A percentile compares a stretch with the other conserved stretches of the same genome.
phyloP scores from a whole-genome alignment of 805 yeast genomes.

The Barnettozyma populi region DNA sequence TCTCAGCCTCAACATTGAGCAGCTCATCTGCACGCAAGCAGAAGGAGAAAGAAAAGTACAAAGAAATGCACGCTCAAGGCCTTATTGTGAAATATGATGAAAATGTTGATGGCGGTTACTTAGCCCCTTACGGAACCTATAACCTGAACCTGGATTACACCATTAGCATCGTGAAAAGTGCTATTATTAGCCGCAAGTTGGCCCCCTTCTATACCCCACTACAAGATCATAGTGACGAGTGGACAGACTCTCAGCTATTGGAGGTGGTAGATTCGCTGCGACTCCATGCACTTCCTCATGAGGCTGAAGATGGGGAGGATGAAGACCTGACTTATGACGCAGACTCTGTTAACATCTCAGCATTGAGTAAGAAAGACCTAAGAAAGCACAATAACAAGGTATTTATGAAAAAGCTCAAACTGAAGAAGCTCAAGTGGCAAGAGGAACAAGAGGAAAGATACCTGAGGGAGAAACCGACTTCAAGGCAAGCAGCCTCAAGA shows the following conservation, averaged over 20 bases:
- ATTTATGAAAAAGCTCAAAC: slow-evolving; percentile 34
- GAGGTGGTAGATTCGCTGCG: slow-evolving; percentile 43
- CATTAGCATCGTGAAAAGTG: slow-evolving; percentile 61
- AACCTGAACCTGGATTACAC: slow-evolving; percentile 67
- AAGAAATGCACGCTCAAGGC: slow-evolving; percentile 50
- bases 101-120: slow-evolving; percentile 87
- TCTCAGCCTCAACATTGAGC: slow-evolving; percentile 27
- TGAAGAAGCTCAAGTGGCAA: slow-evolving; percentile 34
- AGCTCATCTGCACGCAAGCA: neutral
- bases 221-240: slow-evolving; percentile 65
- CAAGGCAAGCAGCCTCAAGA: slow-evolving; percentile 33
- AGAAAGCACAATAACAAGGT: slow-evolving; percentile 35
- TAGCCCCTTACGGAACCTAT: slow-evolving; percentile 90
- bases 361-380: slow-evolving; percentile 36
- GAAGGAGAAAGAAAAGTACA: slow-evolving; percentile 47
- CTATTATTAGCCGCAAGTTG: slow-evolving; percentile 62
- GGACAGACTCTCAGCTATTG: slow-evolving; percentile 69
- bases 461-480: slow-evolving; percentile 29
- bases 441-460: slow-evolving; percentile 30
- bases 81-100: slow-evolving; percentile 59
- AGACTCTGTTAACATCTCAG: slow-evolving; percentile 41
- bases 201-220: slow-evolving; percentile 92
- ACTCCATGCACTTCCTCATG: slow-evolving; percentile 47
- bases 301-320: slow-evolving; percentile 45
- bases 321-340: slow-evolving; percentile 63